Evolutionary conservation across 164 flowering plant species (phyloP).

Genomic region (Chloranthus sessilifolius): DNA sequence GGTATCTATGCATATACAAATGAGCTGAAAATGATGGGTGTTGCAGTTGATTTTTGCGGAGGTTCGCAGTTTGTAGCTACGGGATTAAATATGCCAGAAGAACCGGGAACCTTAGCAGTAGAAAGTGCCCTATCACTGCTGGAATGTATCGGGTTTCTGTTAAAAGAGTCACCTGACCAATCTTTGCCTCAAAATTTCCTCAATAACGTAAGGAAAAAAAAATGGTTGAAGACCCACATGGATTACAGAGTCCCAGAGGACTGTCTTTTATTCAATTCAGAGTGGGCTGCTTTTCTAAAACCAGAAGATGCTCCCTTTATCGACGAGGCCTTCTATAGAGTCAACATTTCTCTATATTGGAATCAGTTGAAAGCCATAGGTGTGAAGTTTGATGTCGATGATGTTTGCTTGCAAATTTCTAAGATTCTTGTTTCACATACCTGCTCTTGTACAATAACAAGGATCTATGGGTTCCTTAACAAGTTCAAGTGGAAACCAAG

Average conservation of each 20-base stretch:
- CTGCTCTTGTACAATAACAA: not conserved
- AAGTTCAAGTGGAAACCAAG: conserved; percentile 12
- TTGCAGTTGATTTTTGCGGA: not conserved
- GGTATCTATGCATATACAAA: not conserved
- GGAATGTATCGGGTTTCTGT: not conserved
- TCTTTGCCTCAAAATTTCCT: not conserved
- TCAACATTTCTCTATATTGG: conserved; percentile 3
- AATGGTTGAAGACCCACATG: not conserved
- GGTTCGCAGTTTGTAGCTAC: not conserved
- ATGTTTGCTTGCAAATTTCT: conserved; percentile 6
- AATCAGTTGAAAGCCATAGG: conserved; percentile 20
- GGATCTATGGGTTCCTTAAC: conserved; percentile 13
- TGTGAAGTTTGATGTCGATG: conserved; percentile 5
- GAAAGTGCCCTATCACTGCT: not conserved
- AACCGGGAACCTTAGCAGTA: not conserved
- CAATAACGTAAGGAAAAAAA: not conserved
- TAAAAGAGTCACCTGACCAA: not conserved
- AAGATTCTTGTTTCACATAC: conserved; percentile 7
- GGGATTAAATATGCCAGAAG: not conserved
- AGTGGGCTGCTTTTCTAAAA: conserved; percentile 12
- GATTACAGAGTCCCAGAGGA: conserved; percentile 41
- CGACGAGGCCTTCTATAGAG: conserved; percentile 18
- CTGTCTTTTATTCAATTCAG: conserved; percentile 9
- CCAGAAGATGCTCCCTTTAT: conserved; percentile 21
- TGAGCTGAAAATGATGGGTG: not conserved